Conservation (phyloP, 495 filamentous ascomycete species). For the Hypomontagnella submonticulosa region DNA sequence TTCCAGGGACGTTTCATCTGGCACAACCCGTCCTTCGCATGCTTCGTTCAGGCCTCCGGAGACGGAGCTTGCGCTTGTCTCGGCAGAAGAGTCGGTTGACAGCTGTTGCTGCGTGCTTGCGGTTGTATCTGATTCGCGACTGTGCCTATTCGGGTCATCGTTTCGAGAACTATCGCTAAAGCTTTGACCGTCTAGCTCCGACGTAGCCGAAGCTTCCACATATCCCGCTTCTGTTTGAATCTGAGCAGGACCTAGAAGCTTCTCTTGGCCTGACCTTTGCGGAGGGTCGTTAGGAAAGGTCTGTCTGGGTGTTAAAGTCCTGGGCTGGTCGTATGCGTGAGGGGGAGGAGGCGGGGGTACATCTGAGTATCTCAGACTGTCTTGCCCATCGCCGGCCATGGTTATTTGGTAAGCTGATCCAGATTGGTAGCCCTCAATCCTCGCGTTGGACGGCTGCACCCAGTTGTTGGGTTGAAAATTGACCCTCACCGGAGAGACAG, state of each 20-base stretch:
- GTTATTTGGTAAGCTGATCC: slow-evolving; percentile 2
- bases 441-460: slow-evolving; percentile 54
- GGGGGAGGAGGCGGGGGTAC: slow-evolving; percentile 47
- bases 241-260: slow-evolving; percentile 16
- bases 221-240: slow-evolving; percentile 33
- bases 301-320: slow-evolving; percentile 36
- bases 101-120: slow-evolving; percentile 58
- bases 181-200: slow-evolving; percentile 50
- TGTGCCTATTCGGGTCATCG: slow-evolving; percentile 55
- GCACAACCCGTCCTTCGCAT: slow-evolving; percentile 53
- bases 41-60: slow-evolving; percentile 57
- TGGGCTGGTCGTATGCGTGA: slow-evolving; percentile 34
- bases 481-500: slow-evolving; percentile 55
- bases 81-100: slow-evolving; percentile 57
- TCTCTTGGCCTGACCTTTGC: slow-evolving; percentile 49
- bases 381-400: slow-evolving; percentile 43
- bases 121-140: slow-evolving; percentile 60
- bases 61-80: slow-evolving; percentile 62
- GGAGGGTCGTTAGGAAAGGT: slow-evolving; percentile 41
- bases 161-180: slow-evolving; percentile 46
- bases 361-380: slow-evolving; percentile 50
- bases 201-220: slow-evolving; percentile 20
- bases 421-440: slow-evolving; percentile 48
- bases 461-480: slow-evolving; percentile 57
- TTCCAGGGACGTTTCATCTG: slow-evolving; percentile 54